phyloP scores from a whole-genome alignment of 352 stramenopile species.

The Thalassiosira hispida region DNA sequence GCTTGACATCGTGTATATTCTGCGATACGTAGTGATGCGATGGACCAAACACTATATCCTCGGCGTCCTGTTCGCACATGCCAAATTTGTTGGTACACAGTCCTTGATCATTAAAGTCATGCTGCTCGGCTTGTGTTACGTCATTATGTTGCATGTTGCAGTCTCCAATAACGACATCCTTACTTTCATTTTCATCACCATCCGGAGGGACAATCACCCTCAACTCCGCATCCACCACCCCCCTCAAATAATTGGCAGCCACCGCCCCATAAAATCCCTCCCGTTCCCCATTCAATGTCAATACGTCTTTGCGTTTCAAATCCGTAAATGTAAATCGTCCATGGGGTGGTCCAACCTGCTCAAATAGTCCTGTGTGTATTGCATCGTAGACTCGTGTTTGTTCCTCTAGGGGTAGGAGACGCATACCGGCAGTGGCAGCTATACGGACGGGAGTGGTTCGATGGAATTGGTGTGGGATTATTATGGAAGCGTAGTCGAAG shows the following conservation, averaged over 20 bases:
- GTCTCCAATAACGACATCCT: too few relatives aligned
- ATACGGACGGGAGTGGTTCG: conserved; percentile 72
- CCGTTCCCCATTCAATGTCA: conserved; percentile 75
- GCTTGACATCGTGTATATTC: conserved; percentile 44
- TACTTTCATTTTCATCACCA: conserved; percentile 13
- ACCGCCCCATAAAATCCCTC: conserved; percentile 83
- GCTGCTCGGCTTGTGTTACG: background rate
- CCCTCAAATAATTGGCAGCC: conserved; percentile 81
- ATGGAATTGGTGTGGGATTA: conserved; percentile 76
- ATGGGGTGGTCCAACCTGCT: conserved; percentile 27
- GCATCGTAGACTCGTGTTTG: conserved; percentile 80
- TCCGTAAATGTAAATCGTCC: conserved; percentile 67
- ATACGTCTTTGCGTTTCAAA: conserved; percentile 68
- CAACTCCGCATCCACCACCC: conserved; percentile 76
- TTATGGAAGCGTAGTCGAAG: conserved; percentile 77
- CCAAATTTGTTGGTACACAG: conserved; percentile 63
- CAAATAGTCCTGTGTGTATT: conserved; percentile 72
- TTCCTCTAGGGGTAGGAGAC: conserved; percentile 66
- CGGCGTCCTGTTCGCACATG: conserved; percentile 54
- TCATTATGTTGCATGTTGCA: background rate
- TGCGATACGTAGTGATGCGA: conserved; percentile 54
- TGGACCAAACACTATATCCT: conserved; percentile 56
- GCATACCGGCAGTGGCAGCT: conserved; percentile 82
- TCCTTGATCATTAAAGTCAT: conserved; percentile 16
- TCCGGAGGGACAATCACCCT: conserved; percentile 43